A percentile compares a stretch with the other conserved stretches of the same genome.
Conservation (phyloP, 2,329 filamentous ascomycete species). For the Epichloe uncinata region DNA sequence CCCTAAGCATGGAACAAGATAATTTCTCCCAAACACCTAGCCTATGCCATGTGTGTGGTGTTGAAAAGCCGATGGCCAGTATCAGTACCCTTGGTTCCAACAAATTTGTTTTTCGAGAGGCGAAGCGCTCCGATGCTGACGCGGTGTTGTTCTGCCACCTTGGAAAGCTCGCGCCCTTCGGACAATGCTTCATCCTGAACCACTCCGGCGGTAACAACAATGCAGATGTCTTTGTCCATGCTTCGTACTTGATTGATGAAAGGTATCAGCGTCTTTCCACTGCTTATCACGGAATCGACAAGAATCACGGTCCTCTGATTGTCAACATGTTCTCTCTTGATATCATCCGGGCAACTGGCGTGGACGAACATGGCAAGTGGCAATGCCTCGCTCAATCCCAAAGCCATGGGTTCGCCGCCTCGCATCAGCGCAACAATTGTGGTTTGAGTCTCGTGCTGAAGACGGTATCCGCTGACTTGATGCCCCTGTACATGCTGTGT, state of each 20-base stretch:
- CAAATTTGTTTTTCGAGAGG: slow-evolving; percentile 42
- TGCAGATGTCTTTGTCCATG: slow-evolving; percentile 24
- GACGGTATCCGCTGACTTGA: slow-evolving; percentile 27
- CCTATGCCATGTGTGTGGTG: slow-evolving; percentile 31
- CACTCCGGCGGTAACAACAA: slow-evolving; percentile 42
- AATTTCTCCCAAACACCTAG: too few relatives aligned
- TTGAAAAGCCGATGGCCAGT: slow-evolving; percentile 49
- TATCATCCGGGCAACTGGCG: slow-evolving; percentile 23
- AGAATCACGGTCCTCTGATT: slow-evolving; percentile 31
- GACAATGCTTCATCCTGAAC: slow-evolving; percentile 28
- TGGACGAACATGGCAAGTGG: slow-evolving; percentile 39
- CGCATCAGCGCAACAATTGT: slow-evolving; percentile 49
- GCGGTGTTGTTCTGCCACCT: slow-evolving; percentile 8
- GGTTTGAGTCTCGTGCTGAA: slow-evolving; percentile 34
- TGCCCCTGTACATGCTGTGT: slow-evolving; percentile 40
- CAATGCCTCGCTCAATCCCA: slow-evolving; percentile 41
- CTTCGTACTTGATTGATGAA: slow-evolving; percentile 35
- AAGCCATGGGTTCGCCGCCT: slow-evolving; percentile 48
- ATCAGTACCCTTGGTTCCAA: slow-evolving; percentile 36
- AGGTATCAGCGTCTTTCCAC: slow-evolving; percentile 32
- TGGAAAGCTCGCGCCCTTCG: slow-evolving; percentile 5
- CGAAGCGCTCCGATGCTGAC: slow-evolving; percentile 38
- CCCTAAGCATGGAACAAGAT: too few relatives aligned
- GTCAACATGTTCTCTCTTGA: slow-evolving; percentile 28
- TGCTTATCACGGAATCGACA: slow-evolving; percentile 50